These are phyloP conservation scores for Geotrichum citri-aurantii DNA, from an alignment of 1,139 yeast species.

Conservation along the genomic window DNA sequence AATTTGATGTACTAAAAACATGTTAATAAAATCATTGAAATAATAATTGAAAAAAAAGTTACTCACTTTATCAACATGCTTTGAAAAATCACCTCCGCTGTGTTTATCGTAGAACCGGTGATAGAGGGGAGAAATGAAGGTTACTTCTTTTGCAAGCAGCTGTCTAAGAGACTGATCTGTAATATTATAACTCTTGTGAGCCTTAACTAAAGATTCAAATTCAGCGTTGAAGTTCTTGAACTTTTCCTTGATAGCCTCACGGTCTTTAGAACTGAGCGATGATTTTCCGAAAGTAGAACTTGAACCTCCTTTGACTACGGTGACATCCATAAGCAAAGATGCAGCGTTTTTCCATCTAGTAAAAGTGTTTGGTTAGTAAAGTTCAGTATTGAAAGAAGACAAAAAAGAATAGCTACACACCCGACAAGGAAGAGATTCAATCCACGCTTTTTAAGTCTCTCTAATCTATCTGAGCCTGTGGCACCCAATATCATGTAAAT, in stretches of 20 bases:
- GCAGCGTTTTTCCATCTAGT: conserved; percentile 69
- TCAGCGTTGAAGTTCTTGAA: conserved; percentile 77
- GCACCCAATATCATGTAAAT: conserved; percentile 53
- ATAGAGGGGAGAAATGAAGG: conserved; percentile 74
- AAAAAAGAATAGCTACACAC: conserved; percentile 4
- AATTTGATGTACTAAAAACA: conserved; percentile 53
- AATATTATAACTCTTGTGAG: conserved; percentile 58
- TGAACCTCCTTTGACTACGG: conserved; percentile 27
- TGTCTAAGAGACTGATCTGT: conserved; percentile 61
- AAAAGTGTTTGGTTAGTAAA: conserved; percentile 3
- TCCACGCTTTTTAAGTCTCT: conserved; percentile 65
- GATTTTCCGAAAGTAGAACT: conserved; percentile 16
- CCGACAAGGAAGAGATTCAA: conserved; percentile 71
- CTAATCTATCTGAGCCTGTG: conserved; percentile 62
- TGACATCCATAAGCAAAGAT: conserved; percentile 53
- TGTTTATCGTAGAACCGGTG: conserved; percentile 77
- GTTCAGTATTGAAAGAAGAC: neutral
- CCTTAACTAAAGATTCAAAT: conserved; percentile 65
- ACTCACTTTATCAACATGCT: conserved; percentile 50
- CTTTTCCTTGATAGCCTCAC: conserved; percentile 79
- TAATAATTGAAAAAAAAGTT: neutral
- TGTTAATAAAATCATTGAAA: neutral
- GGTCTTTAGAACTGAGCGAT: conserved; percentile 50
- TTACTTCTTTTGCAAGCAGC: conserved; percentile 58
- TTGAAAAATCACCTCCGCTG: conserved; percentile 63